Evolutionary conservation across 306 rosid genomes (phyloP), one percentile per base, ranked within the genome.

Genomic region (Begonia loranthoides): DNA sequence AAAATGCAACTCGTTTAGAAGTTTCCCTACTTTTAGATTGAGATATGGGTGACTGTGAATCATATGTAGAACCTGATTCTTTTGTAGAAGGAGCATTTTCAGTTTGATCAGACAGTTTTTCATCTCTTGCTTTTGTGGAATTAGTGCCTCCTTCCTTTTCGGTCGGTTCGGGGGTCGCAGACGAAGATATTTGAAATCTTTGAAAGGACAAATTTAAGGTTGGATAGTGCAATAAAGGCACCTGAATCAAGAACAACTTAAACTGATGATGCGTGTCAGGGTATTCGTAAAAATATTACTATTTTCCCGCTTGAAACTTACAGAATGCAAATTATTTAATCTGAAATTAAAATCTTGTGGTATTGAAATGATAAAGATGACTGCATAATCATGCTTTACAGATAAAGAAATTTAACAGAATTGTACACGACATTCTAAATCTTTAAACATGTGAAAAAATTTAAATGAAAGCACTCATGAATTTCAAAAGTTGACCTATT

Each of bases 11-110:
- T 75, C 57, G 67, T 71, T 68, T 43, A 78, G 17, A 62, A 59
- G 64, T 63, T 57, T 71, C 67, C 45, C 70, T 59, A 10, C n/a
- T 43, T 43, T 43, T 56, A 43, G n/a, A 43, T 43, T 43, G 47
- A 43, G 47, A 43, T 10, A 43, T 43, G 14, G 47, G 5, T 10
- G 65, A 64, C 57, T 57, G 73, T 34, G 74, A 65, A 66, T 78
- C 69, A 4, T 55, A 69, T 56, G 44, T 28, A 45, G 70, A 78
- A 78, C 78, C 92, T 70, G 92, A 83, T 65, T 81, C 81, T 17
- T 59, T 64, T 43, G 47, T 43, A 9, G 47, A 43, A 43, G 47
- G 13, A 10, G 47, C 13, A 43, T 43, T n/a, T n/a, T 43, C 47
- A 43, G 15, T 43, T 43, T 43, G 4, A 11, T 43, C 47, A 43